Percentiles rank a stretch among this genome's conserved stretches.
These are phyloP conservation scores for Pistacia integerrima DNA, from an alignment of 345 rosid species.

Conservation along the genomic window DNA sequence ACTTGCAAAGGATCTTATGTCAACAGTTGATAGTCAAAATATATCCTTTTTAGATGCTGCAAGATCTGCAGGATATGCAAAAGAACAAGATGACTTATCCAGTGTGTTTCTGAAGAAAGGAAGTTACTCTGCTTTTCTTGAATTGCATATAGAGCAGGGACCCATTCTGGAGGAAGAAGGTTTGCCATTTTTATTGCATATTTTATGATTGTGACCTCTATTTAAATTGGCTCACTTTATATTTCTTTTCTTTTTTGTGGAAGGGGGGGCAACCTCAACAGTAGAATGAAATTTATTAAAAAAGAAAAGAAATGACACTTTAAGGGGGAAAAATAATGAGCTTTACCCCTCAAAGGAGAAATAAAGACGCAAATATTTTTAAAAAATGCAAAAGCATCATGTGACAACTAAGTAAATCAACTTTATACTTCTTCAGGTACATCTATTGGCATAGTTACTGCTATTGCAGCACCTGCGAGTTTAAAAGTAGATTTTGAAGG, in stretches of 20 bases:
- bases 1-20: constrained; percentile 61
- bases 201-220: neutral
- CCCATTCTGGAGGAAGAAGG: constrained; percentile 91
- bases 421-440: constrained; percentile 39
- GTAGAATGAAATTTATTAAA: no score
- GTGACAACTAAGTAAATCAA: no score
- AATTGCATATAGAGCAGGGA: constrained; percentile 97
- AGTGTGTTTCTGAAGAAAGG: constrained; percentile 68
- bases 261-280: no score
- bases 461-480: constrained; percentile 98
- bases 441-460: constrained; percentile 86
- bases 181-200: constrained; percentile 22
- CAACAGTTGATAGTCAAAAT: constrained; percentile 70
- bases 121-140: constrained; percentile 78
- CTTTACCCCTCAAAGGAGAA: no score
- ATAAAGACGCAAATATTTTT: no score
- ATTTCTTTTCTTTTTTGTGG: no score
- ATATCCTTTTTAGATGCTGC: constrained; percentile 81
- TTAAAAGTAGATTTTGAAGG: constrained; percentile 91
- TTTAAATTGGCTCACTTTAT: neutral
- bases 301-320: no score
- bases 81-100: constrained; percentile 53
- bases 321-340: no score
- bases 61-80: constrained; percentile 77
- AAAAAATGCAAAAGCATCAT: no score